Conservation (phyloP, 1,139 yeast genomes). For the Candida tropicalis region DNA sequence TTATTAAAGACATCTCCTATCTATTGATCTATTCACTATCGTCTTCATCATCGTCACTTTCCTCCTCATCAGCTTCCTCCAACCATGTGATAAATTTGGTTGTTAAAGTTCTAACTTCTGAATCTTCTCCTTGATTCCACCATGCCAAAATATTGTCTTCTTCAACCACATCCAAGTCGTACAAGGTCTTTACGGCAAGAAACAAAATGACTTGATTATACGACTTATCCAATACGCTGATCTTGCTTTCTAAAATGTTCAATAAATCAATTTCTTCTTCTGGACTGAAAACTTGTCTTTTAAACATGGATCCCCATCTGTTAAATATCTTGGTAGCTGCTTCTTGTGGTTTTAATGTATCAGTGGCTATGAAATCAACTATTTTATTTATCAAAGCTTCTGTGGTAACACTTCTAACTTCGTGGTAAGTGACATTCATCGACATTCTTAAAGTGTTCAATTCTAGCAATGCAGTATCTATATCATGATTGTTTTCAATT, state of each 20-base stretch:
- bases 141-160: constrained; percentile 80
- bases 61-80: constrained; percentile 82
- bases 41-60: constrained; percentile 59
- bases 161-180: constrained; percentile 77
- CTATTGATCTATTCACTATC: constrained; percentile 17
- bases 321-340: constrained; percentile 76
- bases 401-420: constrained; percentile 82
- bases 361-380: constrained; percentile 72
- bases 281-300: constrained; percentile 78
- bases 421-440: constrained; percentile 92
- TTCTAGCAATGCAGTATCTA: constrained; percentile 91
- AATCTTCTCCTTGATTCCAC: constrained; percentile 65
- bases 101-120: constrained; percentile 56
- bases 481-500: constrained; percentile 85
- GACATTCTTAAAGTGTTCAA: constrained; percentile 95
- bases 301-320: constrained; percentile 79
- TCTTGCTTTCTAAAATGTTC: constrained; percentile 54
- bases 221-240: constrained; percentile 31
- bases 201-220: constrained; percentile 58
- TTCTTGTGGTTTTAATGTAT: constrained; percentile 70
- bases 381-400: constrained; percentile 71
- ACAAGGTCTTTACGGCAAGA: constrained; percentile 66
- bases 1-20: too few species aligned
- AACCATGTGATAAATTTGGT: constrained; percentile 86
- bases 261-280: constrained; percentile 80